Evolutionary conservation across 1,139 yeast species (phyloP).

Genomic region (Lodderomyces orthopsilosis): DNA sequence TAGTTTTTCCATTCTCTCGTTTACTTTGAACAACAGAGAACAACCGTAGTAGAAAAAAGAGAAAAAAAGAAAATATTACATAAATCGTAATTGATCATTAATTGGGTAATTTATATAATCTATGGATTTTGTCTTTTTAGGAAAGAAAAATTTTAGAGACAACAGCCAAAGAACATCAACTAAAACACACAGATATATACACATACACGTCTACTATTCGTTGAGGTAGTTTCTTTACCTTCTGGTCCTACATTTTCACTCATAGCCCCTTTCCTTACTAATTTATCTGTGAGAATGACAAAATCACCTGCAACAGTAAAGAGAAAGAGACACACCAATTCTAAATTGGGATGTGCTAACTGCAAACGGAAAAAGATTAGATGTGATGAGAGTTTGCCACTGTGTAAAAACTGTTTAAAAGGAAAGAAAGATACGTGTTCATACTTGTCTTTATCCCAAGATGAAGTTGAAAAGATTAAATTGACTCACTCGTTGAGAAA

Average conservation of each 20-base stretch:
- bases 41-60: neutral
- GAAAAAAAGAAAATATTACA: too few species aligned
- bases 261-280: neutral
- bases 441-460: slow-evolving; percentile 24
- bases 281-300: slow-evolving; percentile 3
- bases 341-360: slow-evolving; percentile 41
- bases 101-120: too few species aligned
- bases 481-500: slow-evolving; percentile 29
- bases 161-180: neutral
- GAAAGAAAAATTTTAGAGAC: neutral
- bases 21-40: too few species aligned
- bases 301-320: slow-evolving; percentile 13
- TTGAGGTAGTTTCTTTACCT: too few species aligned
- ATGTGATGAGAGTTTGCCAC: slow-evolving; percentile 46
- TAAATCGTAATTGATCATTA: slow-evolving; percentile 3
- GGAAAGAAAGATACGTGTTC: slow-evolving; percentile 33
- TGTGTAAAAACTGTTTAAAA: slow-evolving; percentile 38
- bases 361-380: slow-evolving; percentile 47
- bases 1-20: too few species aligned
- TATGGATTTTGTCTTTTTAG: too few species aligned
- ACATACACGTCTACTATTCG: too few species aligned
- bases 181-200: too few species aligned
- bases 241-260: neutral
- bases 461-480: slow-evolving; percentile 27
- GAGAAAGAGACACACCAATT: slow-evolving; percentile 41